phyloP scores from a whole-genome alignment of 176 grass and related monocot genomes.

The Poa pratensis region DNA sequence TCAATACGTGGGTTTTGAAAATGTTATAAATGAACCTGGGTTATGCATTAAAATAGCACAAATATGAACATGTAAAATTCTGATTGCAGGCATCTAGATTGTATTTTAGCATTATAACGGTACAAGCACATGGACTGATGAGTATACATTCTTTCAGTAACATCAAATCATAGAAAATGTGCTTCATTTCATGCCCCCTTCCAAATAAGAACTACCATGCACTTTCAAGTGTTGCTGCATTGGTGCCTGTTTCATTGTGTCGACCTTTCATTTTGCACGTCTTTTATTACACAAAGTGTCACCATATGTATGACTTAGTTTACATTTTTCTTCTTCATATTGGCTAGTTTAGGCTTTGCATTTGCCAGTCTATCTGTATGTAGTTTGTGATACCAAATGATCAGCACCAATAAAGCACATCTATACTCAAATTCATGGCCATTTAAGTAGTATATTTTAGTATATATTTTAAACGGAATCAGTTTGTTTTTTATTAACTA shows the following conservation, averaged over 20 bases:
- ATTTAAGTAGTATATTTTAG: neutral
- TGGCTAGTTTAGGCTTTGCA: neutral
- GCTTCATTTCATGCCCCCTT: slow-evolving; percentile 3
- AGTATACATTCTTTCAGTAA: neutral
- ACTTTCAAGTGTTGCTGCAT: neutral
- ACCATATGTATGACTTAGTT: slow-evolving; percentile 1
- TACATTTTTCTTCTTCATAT: neutral
- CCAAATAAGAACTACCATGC: neutral
- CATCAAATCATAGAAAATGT: neutral
- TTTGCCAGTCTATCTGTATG: neutral
- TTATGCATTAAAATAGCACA: neutral
- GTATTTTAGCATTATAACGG: neutral
- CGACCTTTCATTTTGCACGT: neutral
- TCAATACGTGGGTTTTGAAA: neutral
- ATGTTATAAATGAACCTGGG: neutral
- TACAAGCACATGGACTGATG: neutral
- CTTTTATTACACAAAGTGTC: neutral
- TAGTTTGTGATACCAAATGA: neutral
- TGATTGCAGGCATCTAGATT: neutral
- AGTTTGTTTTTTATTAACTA: neutral
- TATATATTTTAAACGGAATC: neutral
- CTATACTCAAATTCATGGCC: neutral
- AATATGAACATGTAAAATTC: neutral
- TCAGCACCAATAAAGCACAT: neutral
- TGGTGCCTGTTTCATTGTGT: neutral